phyloP scores from a whole-genome alignment of 2,329 filamentous ascomycete species.

The Fusarium globosum region DNA sequence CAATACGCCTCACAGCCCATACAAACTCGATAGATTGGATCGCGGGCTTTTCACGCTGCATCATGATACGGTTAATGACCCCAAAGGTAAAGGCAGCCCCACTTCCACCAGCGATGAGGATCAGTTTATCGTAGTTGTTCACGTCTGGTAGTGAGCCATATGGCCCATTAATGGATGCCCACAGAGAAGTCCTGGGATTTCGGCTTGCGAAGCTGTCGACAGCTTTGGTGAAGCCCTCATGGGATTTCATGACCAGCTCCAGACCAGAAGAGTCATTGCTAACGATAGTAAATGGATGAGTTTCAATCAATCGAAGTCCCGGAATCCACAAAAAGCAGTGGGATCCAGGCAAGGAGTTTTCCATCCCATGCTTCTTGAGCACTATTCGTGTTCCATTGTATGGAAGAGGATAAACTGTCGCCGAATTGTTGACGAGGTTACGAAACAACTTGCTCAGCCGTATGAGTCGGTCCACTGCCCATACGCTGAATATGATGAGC shows the following conservation, averaged over 20 bases:
- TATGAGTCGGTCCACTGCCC: slow-evolving; percentile 58
- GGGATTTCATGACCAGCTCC: slow-evolving; percentile 63
- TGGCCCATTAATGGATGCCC: slow-evolving; percentile 63
- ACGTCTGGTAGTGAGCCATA: slow-evolving; percentile 65
- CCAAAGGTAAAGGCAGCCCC: slow-evolving; percentile 44
- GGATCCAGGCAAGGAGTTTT: slow-evolving; percentile 39
- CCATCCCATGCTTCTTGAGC: slow-evolving; percentile 55
- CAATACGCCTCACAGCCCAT: slow-evolving; percentile 25
- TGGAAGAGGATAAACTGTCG: slow-evolving; percentile 56
- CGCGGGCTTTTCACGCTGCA: background rate
- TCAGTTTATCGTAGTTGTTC: slow-evolving; percentile 34
- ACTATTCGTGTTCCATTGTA: slow-evolving; percentile 58
- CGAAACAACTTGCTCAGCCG: slow-evolving; percentile 36
- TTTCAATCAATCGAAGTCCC: slow-evolving; percentile 60
- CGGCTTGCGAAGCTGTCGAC: slow-evolving; percentile 58
- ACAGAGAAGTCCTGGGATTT: slow-evolving; percentile 56
- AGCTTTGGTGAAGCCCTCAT: slow-evolving; percentile 64
- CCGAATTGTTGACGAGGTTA: slow-evolving; percentile 35
- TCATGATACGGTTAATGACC: slow-evolving; percentile 11
- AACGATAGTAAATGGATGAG: slow-evolving; percentile 67
- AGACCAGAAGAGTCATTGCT: slow-evolving; percentile 52
- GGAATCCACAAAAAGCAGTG: slow-evolving; percentile 69
- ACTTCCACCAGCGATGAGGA: slow-evolving; percentile 42
- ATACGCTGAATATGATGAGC: slow-evolving; percentile 53
- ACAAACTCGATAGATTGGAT: slow-evolving; percentile 16